Conservation (phyloP, 2,329 filamentous ascomycete species). For the Exophiala spinifera region DNA sequence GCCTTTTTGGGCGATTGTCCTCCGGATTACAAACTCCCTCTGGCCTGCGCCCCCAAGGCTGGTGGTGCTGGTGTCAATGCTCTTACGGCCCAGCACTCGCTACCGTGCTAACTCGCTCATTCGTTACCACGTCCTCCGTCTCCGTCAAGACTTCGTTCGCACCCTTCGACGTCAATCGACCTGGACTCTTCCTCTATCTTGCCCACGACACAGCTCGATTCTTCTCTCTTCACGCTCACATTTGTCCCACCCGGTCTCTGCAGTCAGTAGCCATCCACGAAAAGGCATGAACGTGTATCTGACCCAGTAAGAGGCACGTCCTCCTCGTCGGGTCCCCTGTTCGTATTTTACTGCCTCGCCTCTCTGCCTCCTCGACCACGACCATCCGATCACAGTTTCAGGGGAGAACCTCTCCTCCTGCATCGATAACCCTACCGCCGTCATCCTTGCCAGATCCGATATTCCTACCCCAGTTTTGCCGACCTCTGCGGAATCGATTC, state of each 20-base stretch:
- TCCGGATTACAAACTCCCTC: no score
- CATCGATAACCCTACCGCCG: not conserved
- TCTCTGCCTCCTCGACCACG: not conserved
- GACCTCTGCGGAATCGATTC: not conserved
- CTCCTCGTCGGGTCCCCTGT: not conserved
- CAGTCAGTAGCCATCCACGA: not conserved
- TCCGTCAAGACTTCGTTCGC: not conserved
- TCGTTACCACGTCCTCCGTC: not conserved
- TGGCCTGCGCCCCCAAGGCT: no score
- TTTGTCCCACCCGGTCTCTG: not conserved
- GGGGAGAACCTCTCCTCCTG: not conserved
- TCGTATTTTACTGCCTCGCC: slow-evolving; percentile 12
- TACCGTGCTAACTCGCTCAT: not conserved
- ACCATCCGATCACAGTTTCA: not conserved
- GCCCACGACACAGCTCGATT: not conserved
- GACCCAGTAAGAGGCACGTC: slow-evolving; percentile 2
- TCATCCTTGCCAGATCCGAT: not conserved
- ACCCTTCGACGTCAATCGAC: slow-evolving; percentile 2
- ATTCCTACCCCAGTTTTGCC: not conserved
- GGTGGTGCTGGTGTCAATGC: not conserved
- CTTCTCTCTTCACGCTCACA: not conserved
- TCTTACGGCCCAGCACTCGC: not conserved
- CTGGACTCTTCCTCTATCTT: not conserved
- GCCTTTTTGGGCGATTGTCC: no score
- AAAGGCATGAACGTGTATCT: not conserved